A percentile compares a stretch with the other conserved stretches of the same genome.
Conservation (phyloP, 2,329 filamentous ascomycete species). For the Davidsoniella virescens region DNA sequence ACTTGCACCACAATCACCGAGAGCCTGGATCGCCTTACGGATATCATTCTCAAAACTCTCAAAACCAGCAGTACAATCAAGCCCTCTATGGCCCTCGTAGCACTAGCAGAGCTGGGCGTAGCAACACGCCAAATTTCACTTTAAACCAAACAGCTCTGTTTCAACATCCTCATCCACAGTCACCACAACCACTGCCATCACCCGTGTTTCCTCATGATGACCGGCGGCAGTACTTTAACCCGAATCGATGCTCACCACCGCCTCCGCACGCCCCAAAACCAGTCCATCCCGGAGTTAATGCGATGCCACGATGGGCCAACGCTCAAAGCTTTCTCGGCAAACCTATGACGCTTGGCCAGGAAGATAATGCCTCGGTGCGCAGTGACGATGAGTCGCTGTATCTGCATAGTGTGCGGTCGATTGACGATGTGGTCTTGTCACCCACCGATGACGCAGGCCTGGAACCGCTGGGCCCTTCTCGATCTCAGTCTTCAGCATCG, state of each 20-base stretch:
- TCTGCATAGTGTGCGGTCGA: neutral
- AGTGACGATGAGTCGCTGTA: constrained; percentile 2
- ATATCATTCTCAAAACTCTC: neutral
- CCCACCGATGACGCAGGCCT: too few relatives aligned
- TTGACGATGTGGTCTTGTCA: neutral
- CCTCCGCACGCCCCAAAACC: constrained; percentile 11
- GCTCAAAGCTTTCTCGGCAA: constrained; percentile 9
- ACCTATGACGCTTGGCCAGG: neutral
- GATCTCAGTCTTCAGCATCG: too few relatives aligned
- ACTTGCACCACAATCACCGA: neutral
- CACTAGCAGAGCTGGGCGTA: neutral
- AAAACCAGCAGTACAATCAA: neutral
- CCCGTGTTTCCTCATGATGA: constrained; percentile 8
- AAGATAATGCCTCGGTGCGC: constrained; percentile 1
- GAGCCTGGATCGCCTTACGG: constrained; percentile 4
- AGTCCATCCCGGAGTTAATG: constrained; percentile 5
- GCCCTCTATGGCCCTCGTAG: neutral
- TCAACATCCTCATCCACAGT: neutral
- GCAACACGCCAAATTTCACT: too few relatives aligned
- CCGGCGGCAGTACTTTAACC: constrained; percentile 6
- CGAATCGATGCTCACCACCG: constrained; percentile 7
- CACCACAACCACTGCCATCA: neutral
- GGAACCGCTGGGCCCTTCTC: too few relatives aligned
- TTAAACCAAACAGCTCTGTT: too few relatives aligned
- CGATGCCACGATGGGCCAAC: constrained; percentile 12